phyloP scores from a whole-genome alignment of 257 asterid species.

The Solanum dulcamara region DNA sequence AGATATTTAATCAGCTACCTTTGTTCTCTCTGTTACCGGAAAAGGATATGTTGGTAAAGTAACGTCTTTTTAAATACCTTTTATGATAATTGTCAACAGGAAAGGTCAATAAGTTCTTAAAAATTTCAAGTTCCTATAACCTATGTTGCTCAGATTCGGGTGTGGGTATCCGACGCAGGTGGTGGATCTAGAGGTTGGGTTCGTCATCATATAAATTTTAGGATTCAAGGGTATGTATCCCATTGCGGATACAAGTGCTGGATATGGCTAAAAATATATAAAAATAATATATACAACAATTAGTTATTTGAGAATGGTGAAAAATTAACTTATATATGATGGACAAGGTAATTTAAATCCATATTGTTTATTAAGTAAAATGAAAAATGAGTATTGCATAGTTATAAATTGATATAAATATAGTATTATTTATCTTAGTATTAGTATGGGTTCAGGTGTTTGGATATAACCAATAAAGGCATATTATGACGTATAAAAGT shows the following conservation, averaged over 20 bases:
- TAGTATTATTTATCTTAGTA: background rate
- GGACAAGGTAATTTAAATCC: background rate
- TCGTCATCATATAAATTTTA: too few species aligned
- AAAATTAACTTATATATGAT: background rate
- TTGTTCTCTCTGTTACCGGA: background rate
- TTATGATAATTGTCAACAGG: background rate
- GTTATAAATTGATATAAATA: background rate
- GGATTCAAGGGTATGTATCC: background rate
- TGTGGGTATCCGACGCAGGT: background rate
- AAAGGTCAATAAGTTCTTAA: background rate
- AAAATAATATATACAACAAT: background rate
- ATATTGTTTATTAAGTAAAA: background rate
- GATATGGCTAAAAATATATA: background rate
- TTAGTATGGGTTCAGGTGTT: background rate
- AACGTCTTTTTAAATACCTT: background rate
- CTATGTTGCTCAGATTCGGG: background rate
- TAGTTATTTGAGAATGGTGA: background rate
- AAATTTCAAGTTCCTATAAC: background rate
- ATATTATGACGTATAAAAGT: background rate
- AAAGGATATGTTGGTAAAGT: background rate
- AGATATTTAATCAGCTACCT: background rate
- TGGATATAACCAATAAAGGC: background rate
- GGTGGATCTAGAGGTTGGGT: background rate
- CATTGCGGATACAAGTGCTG: background rate
- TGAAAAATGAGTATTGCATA: background rate